Base-by-base conservation (phyloP, 2,329 filamentous ascomycete species). In the Claviceps pusilla region DNA sequence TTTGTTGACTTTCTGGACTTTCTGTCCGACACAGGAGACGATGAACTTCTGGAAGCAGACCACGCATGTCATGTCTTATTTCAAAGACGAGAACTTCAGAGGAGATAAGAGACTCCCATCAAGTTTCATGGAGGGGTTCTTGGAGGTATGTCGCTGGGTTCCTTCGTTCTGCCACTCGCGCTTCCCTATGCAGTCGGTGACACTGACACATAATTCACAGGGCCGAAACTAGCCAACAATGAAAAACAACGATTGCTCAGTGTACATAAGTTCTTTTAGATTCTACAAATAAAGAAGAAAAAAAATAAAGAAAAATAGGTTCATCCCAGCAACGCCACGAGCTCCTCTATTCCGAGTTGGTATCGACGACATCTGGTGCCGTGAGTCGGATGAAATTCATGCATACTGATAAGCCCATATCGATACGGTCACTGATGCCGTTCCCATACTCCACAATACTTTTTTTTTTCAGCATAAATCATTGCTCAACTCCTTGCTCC, bases 21-120 rank as follows among this genome's bases (percentile, higher is more conserved):
- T 24, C 24, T 12, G 3, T 9, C 19, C 33, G 16, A 42, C 51
- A 53, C 63, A 96, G 90, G 93, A 98, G 78, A 98, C 87, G 53
- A 82, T 98, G 77, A 98, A 98, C 76, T 98, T 87, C 78, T 98
- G 93, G 93, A 95, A 96, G 74, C 93, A 98, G 73, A 78, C 90
- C 58, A 87, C 87, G 59, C 93, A 98, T 70, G 80, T 98, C 62
- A 89, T 98, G 80, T 89, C 93, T 64, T 98, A 95, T 73, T 98
- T 97, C 79, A 83, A 90, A 68, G 79, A 83, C 63, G 90, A 97
- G 71, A 80, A 78, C 70, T 80, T 80, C 68, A 73, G 88, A 82
- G 76, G 88, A 82, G 69, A 86, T 76, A 69, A 88, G 63, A 82
- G 81, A 68, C 73, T 96, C 71, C 91, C 91, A 43, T 82, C 82